A percentile compares a stretch with the other conserved stretches of the same genome.
Evolutionary conservation across 2,329 filamentous ascomycete genomes (phyloP).

Genomic region (Cadophora sp.): DNA sequence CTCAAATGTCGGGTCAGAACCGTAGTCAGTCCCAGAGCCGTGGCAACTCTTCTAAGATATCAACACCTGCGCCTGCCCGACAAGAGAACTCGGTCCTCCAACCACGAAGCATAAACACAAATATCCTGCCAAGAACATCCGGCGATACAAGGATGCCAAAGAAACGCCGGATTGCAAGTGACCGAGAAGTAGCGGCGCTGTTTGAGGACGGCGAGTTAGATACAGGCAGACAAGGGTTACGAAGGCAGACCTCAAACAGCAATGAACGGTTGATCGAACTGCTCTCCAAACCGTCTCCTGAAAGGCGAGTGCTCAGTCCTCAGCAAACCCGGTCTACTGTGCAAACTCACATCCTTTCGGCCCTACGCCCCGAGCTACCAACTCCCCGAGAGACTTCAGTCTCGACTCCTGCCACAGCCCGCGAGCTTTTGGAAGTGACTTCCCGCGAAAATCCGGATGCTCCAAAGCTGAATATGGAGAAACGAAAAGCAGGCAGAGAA

Average conservation of each 20-base stretch:
- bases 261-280: slow-evolving; percentile 28
- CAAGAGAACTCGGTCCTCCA: slow-evolving; percentile 32
- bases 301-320: slow-evolving; percentile 28
- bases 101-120: slow-evolving; percentile 39
- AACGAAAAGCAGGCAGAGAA: not conserved
- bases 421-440: not conserved
- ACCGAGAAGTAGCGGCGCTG: slow-evolving; percentile 31
- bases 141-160: slow-evolving; percentile 22
- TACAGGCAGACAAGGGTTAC: not conserved
- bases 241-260: slow-evolving; percentile 3
- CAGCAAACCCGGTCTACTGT: not conserved
- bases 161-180: slow-evolving; percentile 30
- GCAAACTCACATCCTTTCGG: not conserved
- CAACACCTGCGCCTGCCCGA: not conserved
- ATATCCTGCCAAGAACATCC: slow-evolving; percentile 37
- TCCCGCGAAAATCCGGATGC: not conserved
- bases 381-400: not conserved
- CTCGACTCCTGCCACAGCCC: slow-evolving; percentile 1
- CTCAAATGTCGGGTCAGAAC: not conserved
- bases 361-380: not conserved
- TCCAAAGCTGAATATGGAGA: not conserved
- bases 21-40: slow-evolving; percentile 15
- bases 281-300: slow-evolving; percentile 37
- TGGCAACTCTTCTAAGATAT: not conserved
- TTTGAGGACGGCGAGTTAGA: slow-evolving; percentile 39